Base-by-base conservation (phyloP, 2,329 filamentous ascomycete genomes). In the Hypoxylon sp. region DNA sequence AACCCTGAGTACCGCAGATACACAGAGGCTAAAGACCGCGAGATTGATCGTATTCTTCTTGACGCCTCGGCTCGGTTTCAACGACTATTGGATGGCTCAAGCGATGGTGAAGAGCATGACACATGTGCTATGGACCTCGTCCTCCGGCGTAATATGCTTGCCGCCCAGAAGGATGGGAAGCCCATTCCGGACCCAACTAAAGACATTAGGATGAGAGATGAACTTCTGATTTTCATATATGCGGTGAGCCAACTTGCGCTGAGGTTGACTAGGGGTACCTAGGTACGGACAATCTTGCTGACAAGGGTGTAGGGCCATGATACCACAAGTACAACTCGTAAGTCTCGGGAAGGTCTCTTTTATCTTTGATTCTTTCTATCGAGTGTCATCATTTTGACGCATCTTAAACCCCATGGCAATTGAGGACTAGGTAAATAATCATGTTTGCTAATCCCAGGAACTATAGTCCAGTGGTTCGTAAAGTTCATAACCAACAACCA, bases 251-350 rank as follows among this genome's bases (percentile, higher is more conserved):
- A 14, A 42, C 3, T 35, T 3, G n/a, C 14, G 10, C 3, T 13
- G 3, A 33, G n/a, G 22, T 81, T 70, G 63, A 80, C 1, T 79
- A n/a, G n/a, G n/a, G n/a, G n/a, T n/a, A n/a, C n/a, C n/a, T n/a
- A 77, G 39, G 5, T 26, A 26, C 26, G 78, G 76, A 78, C 79
- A 63, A 66, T 80, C 2, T n/a, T 80, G 13, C 55, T 68, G n/a
- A 67, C 42, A 10, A 3, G 11, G 3, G 3, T 37, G n/a, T 79
- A 81, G 52, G 84, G 82, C n/a, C 80, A 84, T 63, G 83, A 85
- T 52, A 84, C 83, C 0, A 84, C 81, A 0, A 77, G 80, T 10
- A 82, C 79, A 6, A 81, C 81, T 22, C 33, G 55, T 65, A 59
- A 4, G 61, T 65, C 3, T 3, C 8, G 5, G 9, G 13, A 19